Base-by-base conservation (phyloP, 495 filamentous ascomycete species). In the Hypoxylon cercidicola region DNA sequence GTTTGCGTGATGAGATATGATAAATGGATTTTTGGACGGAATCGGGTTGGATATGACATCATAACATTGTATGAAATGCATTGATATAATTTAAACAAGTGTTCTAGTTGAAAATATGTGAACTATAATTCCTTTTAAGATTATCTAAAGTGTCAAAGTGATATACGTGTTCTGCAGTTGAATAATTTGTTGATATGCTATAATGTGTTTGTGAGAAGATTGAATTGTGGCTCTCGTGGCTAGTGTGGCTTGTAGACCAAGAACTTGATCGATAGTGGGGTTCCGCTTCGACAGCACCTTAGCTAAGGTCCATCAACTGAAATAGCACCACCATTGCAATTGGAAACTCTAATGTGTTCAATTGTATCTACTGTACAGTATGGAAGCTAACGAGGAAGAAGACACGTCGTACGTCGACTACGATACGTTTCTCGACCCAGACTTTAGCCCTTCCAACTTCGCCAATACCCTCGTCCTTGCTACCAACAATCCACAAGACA, bases 341-440 rank as follows among this genome's bases (percentile, higher is more conserved):
- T 61, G 44, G 34, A 51, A 45, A 23, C 9, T 37, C 34, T 10
- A 8, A 67, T 41, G 32, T 8, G 53, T 48, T 34, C n/a, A 39
- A 58, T 43, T 56, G 44, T 40, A 28, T 18, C 18, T 41, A 59
- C 55, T 8, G 13, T 16, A 2, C 35, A 37, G 5, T 8, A 76
- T 73, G 72, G 63, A 64, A 55, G 51, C 64, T 62, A 64, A 69
- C 60, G 65, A 71, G 48, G 70, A 74, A 18, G 79, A 80, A 25
- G 88, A 89, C 45, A 84, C 88, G 15, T 96, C 94, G 13, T 99
- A 99, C 80, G 93, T 99, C 75, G 93, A 99, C 82, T 97, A 97
- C 78, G 92, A 96, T 69, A 81, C 91, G 66, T 96, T 99, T 77
- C 84, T 97, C 62, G 87, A 90, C 64, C 93, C 94, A 2, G 71